phyloP scores from a whole-genome alignment of 352 stramenopile genomes.

The Plasmopara muralis region DNA sequence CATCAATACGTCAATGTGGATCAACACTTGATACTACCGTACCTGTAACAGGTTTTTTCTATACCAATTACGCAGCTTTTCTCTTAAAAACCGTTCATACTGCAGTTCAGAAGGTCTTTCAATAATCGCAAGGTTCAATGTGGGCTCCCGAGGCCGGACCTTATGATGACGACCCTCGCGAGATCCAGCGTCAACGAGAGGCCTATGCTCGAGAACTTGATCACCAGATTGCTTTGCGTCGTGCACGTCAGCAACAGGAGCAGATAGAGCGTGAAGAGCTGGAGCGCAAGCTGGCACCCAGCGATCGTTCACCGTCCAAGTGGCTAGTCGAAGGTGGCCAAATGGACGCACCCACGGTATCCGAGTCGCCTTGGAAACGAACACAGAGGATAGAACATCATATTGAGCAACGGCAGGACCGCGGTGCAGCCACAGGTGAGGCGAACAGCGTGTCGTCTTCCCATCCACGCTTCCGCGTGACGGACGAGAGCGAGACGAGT shows the following conservation, averaged over 20 bases:
- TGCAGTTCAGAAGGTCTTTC: conserved; percentile 8
- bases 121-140: conserved; percentile 25
- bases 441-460: conserved; percentile 18
- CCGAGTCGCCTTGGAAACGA: conserved; percentile 18
- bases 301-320: conserved; percentile 53
- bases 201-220: conserved; percentile 64
- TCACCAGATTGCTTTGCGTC: conserved; percentile 58
- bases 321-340: conserved; percentile 65
- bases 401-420: conserved; percentile 24
- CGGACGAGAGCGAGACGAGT: conserved; percentile 41
- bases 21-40: too few species aligned
- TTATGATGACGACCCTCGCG: conserved; percentile 25
- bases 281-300: conserved; percentile 43
- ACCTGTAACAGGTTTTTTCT: not conserved
- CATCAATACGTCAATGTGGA: too few species aligned
- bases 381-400: conserved; percentile 10
- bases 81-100: conserved; percentile 21
- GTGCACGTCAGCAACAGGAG: conserved; percentile 39
- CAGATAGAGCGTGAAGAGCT: conserved; percentile 47
- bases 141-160: conserved; percentile 39
- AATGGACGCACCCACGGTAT: conserved; percentile 14
- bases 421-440: conserved; percentile 25
- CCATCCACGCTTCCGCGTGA: conserved; percentile 50
- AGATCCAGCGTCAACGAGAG: conserved; percentile 47
- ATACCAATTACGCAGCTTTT: conserved; percentile 35